Base-by-base conservation (phyloP, 2,329 filamentous ascomycete genomes). In the Nemania abortiva region DNA sequence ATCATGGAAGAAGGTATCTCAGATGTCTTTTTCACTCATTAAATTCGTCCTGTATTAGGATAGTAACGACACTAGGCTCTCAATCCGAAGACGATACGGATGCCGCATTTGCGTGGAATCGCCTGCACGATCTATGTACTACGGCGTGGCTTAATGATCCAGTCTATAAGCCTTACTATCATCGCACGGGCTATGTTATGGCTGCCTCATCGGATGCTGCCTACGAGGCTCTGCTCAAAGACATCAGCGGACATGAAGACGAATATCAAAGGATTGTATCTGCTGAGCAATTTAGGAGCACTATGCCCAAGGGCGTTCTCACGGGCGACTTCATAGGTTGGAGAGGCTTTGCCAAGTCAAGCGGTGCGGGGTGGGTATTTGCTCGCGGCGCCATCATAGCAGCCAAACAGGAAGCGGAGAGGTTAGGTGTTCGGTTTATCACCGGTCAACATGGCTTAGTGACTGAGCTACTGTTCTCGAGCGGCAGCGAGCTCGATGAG, bases 341-440 rank as follows among this genome's bases (percentile, higher is more conserved):
- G 86, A 82, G 82, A 71, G 86, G 86, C 11, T 86, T 83, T 73
- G 81, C 81, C 65, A 84, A 83, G 67, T 71, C 76, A 20, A 71
- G 75, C 29, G 80, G 82, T 7, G 84, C 85, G 3, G 87, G 86
- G 7, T 89, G 86, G 86, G 84, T 87, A 1, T 84, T 85, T 70
- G 86, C 87, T 3, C 78, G 81, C 13, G 84, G 84, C 42, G 84
- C 85, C 0, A 76, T 88, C 66, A 68, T 81, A 49, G 81, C 83
- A 37, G 82, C 84, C 2, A 82, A 81, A 27, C 73, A 74, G 1
- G 85, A 86, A 72, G 83, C 85, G 1, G 71, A 79, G 62, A 77
- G 79, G 34, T 69, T 87, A 9, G 86, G 86, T 4, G 86, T 83
- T 1, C 77, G 73, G 1, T 85, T 87, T 58, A 75, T 86, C 18